Conservation (phyloP, 169 alveolate species). For the Plasmodium malariae region DNA sequence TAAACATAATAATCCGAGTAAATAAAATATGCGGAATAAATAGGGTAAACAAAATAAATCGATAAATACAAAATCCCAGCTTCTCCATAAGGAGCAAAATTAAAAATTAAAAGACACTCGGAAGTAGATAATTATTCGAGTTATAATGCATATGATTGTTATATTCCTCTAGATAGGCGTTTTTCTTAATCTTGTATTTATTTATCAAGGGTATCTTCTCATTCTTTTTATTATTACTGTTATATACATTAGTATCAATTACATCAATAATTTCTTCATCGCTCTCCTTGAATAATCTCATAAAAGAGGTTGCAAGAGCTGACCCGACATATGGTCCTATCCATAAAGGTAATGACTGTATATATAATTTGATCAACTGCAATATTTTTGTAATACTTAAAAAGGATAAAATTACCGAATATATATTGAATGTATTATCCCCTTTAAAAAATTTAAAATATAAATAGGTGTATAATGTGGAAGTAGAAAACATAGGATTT, state of each 20-base stretch:
- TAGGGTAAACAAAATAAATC: too few relatives aligned
- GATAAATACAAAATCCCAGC: too few relatives aligned
- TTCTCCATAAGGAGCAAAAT: too few relatives aligned
- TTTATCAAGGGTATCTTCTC: conserved; percentile 50
- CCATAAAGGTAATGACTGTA: conserved; percentile 62
- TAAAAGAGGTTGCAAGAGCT: conserved; percentile 45
- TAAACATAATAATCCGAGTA: too few relatives aligned
- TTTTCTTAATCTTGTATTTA: conserved; percentile 25
- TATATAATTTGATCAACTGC: conserved; percentile 32
- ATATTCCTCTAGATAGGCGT: conserved; percentile 61
- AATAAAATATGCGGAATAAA: too few relatives aligned
- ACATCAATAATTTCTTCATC: conserved; percentile 55
- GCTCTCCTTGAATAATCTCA: conserved; percentile 24
- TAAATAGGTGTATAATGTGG: conserved; percentile 53
- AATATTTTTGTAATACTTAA: conserved; percentile 55
- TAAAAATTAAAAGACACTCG: conserved; percentile 44
- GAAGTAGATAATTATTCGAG: conserved; percentile 33
- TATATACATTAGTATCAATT: conserved; percentile 53
- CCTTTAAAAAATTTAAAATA: conserved; percentile 60
- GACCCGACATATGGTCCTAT: conserved; percentile 72
- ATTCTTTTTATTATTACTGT: conserved; percentile 13
- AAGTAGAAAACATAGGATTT: conserved; percentile 68
- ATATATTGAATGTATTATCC: conserved; percentile 11
- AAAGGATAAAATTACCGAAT: conserved; percentile 34
- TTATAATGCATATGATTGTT: conserved; percentile 47